Evolutionary conservation across 176 grass and related monocot genomes (phyloP), one percentile per base, ranked within the genome.

Genomic region (Bothriochloa decipiens): DNA sequence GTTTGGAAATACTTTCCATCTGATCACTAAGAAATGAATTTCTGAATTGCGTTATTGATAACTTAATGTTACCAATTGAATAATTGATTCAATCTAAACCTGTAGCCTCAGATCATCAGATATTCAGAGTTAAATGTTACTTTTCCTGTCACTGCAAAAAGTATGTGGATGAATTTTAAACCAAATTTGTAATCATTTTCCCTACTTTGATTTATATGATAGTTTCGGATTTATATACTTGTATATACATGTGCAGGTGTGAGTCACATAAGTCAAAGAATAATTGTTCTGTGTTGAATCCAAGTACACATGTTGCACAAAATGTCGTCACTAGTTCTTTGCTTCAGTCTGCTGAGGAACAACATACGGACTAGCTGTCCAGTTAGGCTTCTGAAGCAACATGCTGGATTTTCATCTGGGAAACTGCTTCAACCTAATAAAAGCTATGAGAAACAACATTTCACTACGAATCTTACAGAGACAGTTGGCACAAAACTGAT

Each of bases 271-370:
- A 78, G 42, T 28, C 23, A 72, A 16, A 22, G 67, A 5, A 18
- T 37, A 1, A 23, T 7, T 29, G n/a, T 73, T 76, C 11, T 55
- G 15, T 10, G 27, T 89, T 91, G 49, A 80, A 76, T 70, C 22
- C 49, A 65, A 65, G 74, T 61, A 83, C 18, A 25, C 68, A 77
- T 65, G 28, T 8, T 45, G 46, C 14, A 29, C 66, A 89, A 36
- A 87, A 94, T 97, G 94, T 74, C 94, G 90, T 74, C 94, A 35
- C 78, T 79, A 28, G 70, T 75, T 69, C 37, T 81, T 71, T 25
- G 33, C 67, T 95, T 90, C 70, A 79, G 53, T 92, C 65, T 92
- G n/a, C 36, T 93, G 40, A 87, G 89, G 84, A 88, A 62, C 77
- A 84, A 18, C 71, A 47, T 82, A 45, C 22, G 45, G 53, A 64